These are phyloP conservation scores for Naganishia vishniacii DNA, from an alignment of 768 basidiomycete species.

Conservation along the genomic window DNA sequence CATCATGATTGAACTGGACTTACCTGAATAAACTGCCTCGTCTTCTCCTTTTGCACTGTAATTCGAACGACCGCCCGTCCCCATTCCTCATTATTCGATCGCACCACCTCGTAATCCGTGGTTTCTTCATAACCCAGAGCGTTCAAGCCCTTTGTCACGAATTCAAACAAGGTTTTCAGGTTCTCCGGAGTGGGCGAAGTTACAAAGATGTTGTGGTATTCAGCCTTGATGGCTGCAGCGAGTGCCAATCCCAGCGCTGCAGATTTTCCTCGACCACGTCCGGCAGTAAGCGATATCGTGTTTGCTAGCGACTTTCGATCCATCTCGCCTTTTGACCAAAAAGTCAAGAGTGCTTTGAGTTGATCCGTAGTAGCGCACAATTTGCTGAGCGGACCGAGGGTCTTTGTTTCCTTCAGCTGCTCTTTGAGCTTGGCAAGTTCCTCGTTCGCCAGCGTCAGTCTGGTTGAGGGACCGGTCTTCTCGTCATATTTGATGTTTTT, in stretches of 20 bases:
- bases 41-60: slow-evolving; percentile 81
- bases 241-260: slow-evolving; percentile 93
- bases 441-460: slow-evolving; percentile 51
- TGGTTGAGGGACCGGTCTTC: slow-evolving; percentile 11
- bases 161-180: slow-evolving; percentile 94
- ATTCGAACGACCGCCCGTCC: slow-evolving; percentile 93
- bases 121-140: slow-evolving; percentile 93
- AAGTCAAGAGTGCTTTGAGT: slow-evolving; percentile 77
- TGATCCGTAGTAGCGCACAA: slow-evolving; percentile 90
- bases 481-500: slow-evolving; percentile 71
- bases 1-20: slow-evolving; percentile 27
- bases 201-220: slow-evolving; percentile 96
- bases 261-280: slow-evolving; percentile 91
- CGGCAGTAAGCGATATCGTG: slow-evolving; percentile 90
- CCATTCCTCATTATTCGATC: slow-evolving; percentile 89
- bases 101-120: slow-evolving; percentile 93
- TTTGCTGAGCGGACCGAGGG: slow-evolving; percentile 80
- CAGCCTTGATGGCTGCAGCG: slow-evolving; percentile 83
- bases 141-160: slow-evolving; percentile 94
- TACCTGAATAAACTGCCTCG: slow-evolving; percentile 88
- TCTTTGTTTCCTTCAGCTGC: slow-evolving; percentile 72
- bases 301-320: slow-evolving; percentile 82
- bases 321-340: slow-evolving; percentile 78
- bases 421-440: slow-evolving; percentile 75
- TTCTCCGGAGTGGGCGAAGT: slow-evolving; percentile 97